Conservation (phyloP, 768 basidiomycete genomes). For the Serendipita sp. region DNA sequence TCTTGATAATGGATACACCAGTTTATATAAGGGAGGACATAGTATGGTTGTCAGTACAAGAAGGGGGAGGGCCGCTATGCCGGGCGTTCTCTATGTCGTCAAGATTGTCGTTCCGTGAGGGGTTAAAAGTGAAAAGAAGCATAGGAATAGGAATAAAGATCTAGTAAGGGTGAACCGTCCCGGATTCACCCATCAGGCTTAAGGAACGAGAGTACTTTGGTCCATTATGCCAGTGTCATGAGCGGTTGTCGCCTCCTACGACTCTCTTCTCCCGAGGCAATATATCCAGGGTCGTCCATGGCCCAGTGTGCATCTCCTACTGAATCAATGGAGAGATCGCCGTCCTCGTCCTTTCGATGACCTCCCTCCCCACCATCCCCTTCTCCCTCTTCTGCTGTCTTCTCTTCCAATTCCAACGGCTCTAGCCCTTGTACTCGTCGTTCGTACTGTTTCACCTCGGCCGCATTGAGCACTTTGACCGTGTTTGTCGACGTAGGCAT, state of each 20-base stretch:
- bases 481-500: slow-evolving; percentile 1
- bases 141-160: background rate
- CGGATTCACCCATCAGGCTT: too few relatives aligned
- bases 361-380: too few relatives aligned
- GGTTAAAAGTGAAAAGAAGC: background rate
- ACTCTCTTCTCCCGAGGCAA: background rate
- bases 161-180: background rate
- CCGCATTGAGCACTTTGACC: slow-evolving; percentile 1
- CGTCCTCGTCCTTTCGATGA: background rate
- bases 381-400: background rate
- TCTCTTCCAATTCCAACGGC: background rate
- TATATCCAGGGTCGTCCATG: background rate
- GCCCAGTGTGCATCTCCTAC: background rate
- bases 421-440: background rate
- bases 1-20: too few relatives aligned
- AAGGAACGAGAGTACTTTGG: too few relatives aligned
- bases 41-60: too few relatives aligned
- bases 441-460: slow-evolving; percentile 5
- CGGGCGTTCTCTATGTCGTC: too few relatives aligned
- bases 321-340: background rate
- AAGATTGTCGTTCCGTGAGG: too few relatives aligned
- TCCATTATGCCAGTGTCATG: background rate
- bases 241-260: background rate
- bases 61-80: too few relatives aligned
- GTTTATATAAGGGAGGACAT: too few relatives aligned